Evolutionary conservation across 768 basidiomycete genomes (phyloP), one percentile per base, ranked within the genome.

Genomic region (Russula brevipes): DNA sequence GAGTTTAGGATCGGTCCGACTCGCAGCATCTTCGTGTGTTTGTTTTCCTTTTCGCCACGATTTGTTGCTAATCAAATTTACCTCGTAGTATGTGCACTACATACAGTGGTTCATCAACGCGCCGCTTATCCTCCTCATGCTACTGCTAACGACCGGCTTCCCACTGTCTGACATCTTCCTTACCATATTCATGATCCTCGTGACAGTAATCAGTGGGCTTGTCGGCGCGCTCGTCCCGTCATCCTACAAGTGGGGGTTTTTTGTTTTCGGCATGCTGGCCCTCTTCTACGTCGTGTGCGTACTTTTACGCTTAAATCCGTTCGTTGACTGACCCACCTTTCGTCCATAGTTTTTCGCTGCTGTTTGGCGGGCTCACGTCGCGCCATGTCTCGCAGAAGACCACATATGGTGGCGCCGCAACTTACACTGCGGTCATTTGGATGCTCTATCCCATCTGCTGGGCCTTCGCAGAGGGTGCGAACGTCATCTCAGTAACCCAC

Each of bases 91-190:
- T 66, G 81, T 78, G 1, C 76, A 81, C 44, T 84, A 82, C 65
- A 81, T 83, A 68, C 80, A 81, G 59, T 82, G 80, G 81, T 78
- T 80, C 60, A 80, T 83, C 75, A 82, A 79, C 53, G 81, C 81
- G 6, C 84, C 85, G 1, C 66, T 81, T 10, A 69, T 84, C 12
- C 73, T 85, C 4, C 75, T 84, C 50, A 69, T 73, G 35, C 67
- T 85, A 42, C 69, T 82, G 16, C 72, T 81, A 56, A 73, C 78
- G 7, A 80, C 82, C 33, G 79, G 76, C 16, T 70, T 83, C 49
- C 75, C 83, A 2, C 73, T 82, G 4, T 77, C 77, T 44, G 78
- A 80, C 65, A 79, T 83, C 66, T 75, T 85, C 65, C 67, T 71
- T 45, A 69, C 78, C 39, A 66, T 77, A 67, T 81, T 81, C 74